These are phyloP conservation scores for Dendrobium huoshanense DNA, from an alignment of 106 monocot species.

Conservation along the genomic window DNA sequence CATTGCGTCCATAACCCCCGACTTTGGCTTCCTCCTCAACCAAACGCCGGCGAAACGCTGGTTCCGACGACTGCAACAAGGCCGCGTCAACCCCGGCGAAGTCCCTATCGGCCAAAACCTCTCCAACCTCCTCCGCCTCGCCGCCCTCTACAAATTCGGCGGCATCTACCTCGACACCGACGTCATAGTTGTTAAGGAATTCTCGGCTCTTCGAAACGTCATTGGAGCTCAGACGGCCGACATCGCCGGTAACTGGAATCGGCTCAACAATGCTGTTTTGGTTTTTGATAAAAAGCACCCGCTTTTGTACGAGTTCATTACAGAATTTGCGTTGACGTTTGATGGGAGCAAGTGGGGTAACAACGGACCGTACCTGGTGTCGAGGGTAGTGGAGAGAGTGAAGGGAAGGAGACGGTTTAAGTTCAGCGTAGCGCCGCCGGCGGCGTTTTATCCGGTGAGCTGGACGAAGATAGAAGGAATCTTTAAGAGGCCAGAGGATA, in stretches of 20 bases:
- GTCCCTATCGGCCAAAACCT: constrained; percentile 75
- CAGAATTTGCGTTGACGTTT: constrained; percentile 60
- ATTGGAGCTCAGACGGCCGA: constrained; percentile 66
- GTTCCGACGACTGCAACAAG: background rate
- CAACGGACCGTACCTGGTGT: constrained; percentile 79
- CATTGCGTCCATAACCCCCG: constrained; percentile 38
- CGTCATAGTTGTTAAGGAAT: constrained; percentile 51
- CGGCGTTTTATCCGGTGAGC: constrained; percentile 66
- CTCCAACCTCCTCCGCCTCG: constrained; percentile 72
- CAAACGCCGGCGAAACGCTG: constrained; percentile 32
- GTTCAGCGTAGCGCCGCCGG: constrained; percentile 43
- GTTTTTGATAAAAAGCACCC: constrained; percentile 64
- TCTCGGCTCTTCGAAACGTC: constrained; percentile 37
- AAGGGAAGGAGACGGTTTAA: constrained; percentile 12
- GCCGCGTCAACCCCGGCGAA: constrained; percentile 35
- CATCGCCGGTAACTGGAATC: constrained; percentile 56
- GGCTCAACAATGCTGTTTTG: constrained; percentile 89
- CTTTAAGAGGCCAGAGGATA: constrained; percentile 36
- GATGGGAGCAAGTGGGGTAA: constrained; percentile 87
- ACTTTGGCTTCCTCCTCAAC: constrained; percentile 40
- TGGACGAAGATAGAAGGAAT: constrained; percentile 47
- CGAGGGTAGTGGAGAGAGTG: constrained; percentile 50
- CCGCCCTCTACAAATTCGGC: constrained; percentile 68
- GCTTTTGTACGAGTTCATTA: constrained; percentile 51
- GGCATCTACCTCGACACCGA: constrained; percentile 81